Conservation (phyloP, 805 yeast genomes). For the Metschnikowia aberdeeniae region DNA sequence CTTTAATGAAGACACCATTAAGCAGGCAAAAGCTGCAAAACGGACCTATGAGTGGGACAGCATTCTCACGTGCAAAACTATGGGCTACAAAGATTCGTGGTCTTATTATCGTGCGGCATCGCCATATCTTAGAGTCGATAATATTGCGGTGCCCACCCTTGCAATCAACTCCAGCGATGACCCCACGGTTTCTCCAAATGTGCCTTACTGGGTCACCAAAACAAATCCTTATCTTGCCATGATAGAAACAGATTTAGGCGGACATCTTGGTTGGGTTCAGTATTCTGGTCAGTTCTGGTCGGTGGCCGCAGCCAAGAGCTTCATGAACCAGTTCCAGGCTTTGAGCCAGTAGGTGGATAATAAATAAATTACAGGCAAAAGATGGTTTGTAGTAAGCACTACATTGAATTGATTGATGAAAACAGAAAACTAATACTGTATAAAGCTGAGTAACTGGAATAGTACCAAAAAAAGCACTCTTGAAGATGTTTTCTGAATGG, state of each 20-base stretch:
- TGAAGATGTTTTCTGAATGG: too few relatives aligned
- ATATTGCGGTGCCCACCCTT: conserved; percentile 60
- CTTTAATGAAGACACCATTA: conserved; percentile 35
- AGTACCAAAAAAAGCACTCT: too few relatives aligned
- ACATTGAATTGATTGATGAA: too few relatives aligned
- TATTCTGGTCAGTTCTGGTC: conserved; percentile 62
- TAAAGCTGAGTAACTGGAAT: too few relatives aligned
- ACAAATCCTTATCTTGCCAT: conserved; percentile 57
- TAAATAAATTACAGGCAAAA: too few relatives aligned
- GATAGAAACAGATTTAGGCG: conserved; percentile 65
- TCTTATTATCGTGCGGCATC: conserved; percentile 67
- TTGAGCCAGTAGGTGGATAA: too few relatives aligned
- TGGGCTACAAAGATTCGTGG: conserved; percentile 58
- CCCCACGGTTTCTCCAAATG: conserved; percentile 58
- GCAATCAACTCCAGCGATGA: conserved; percentile 68
- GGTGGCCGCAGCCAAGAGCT: conserved; percentile 35
- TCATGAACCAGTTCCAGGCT: conserved; percentile 23
- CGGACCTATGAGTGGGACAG: conserved; percentile 59
- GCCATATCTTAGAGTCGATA: conserved; percentile 47
- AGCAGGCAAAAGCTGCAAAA: conserved; percentile 41
- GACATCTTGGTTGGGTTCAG: conserved; percentile 79
- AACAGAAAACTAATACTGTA: too few relatives aligned
- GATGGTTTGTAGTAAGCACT: too few relatives aligned
- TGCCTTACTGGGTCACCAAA: conserved; percentile 50
- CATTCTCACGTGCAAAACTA: conserved; percentile 57